phyloP scores from a whole-genome alignment of 2,329 filamentous ascomycete species.

The Colletotrichum sp. region DNA sequence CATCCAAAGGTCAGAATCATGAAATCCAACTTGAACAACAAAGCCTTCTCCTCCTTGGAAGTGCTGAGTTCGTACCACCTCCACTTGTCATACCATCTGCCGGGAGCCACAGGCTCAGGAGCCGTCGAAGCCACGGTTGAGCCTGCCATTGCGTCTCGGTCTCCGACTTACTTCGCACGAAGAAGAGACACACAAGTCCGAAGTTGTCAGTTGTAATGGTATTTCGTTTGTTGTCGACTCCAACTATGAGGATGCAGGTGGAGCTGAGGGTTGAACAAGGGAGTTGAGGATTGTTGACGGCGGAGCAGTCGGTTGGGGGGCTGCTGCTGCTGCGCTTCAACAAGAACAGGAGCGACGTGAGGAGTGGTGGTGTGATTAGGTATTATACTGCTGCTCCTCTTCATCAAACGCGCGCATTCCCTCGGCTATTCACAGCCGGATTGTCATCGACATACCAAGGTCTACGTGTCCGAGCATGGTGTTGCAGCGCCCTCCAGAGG shows the following conservation, averaged over 20 bases:
- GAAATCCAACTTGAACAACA: conserved; percentile 66
- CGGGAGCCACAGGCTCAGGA: background rate
- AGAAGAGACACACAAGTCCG: background rate
- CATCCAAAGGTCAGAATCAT: conserved; percentile 70
- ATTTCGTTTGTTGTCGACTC: background rate
- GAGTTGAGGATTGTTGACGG: background rate
- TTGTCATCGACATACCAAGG: background rate
- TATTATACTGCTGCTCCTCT: conserved; percentile 4
- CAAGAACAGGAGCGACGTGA: background rate
- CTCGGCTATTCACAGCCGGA: background rate
- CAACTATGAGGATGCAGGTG: background rate
- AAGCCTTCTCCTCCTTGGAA: conserved; percentile 39
- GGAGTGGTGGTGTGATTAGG: background rate
- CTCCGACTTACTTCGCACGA: background rate
- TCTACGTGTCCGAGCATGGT: background rate
- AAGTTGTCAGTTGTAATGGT: background rate
- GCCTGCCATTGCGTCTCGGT: background rate
- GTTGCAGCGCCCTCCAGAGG: background rate
- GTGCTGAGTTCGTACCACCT: conserved; percentile 1
- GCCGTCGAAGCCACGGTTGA: background rate
- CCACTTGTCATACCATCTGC: conserved; percentile 3
- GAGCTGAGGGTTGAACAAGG: background rate
- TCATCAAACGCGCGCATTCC: background rate
- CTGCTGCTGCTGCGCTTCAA: background rate
- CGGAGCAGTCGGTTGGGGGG: background rate